Evolutionary conservation across 169 alveolate species (phyloP).

Genomic region (Miamiensis avidus): DNA sequence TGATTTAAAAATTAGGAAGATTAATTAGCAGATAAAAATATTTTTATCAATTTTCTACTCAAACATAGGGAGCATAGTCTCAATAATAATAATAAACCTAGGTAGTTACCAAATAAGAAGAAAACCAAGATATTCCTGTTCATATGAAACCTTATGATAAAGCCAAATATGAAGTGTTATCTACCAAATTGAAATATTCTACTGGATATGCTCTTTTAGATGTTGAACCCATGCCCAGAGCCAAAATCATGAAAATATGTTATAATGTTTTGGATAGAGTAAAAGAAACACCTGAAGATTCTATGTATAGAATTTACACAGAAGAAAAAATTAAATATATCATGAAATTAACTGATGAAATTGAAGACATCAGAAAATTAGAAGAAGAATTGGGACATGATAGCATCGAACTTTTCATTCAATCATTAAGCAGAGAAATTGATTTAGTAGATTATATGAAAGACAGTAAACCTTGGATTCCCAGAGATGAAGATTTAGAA

Average conservation of each 20-base stretch:
- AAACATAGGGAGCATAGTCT: too few species aligned
- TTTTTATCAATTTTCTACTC: too few species aligned
- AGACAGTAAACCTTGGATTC: slow-evolving; percentile 43
- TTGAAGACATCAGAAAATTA: slow-evolving; percentile 36
- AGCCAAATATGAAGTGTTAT: slow-evolving; percentile 46
- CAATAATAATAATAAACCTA: too few species aligned
- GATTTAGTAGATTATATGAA: slow-evolving; percentile 51
- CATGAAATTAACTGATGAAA: slow-evolving; percentile 49
- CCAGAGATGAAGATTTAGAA: slow-evolving; percentile 34
- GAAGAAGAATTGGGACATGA: slow-evolving; percentile 51
- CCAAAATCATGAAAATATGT: slow-evolving; percentile 67
- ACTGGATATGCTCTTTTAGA: slow-evolving; percentile 66
- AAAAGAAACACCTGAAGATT: slow-evolving; percentile 57
- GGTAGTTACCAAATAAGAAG: too few species aligned
- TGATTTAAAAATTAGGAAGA: too few species aligned
- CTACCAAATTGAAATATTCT: slow-evolving; percentile 51
- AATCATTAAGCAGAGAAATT: slow-evolving; percentile 30
- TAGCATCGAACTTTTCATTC: slow-evolving; percentile 34
- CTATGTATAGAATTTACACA: slow-evolving; percentile 44
- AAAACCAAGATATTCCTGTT: slow-evolving; percentile 26
- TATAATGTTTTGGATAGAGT: slow-evolving; percentile 59
- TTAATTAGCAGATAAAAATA: too few species aligned
- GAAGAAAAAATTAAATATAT: slow-evolving; percentile 51
- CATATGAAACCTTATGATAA: slow-evolving; percentile 45
- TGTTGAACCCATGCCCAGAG: slow-evolving; percentile 78